Evolutionary conservation across 2,329 filamentous ascomycete species (phyloP), one percentile per base, ranked within the genome.

Genomic region (Zarea fungicola): DNA sequence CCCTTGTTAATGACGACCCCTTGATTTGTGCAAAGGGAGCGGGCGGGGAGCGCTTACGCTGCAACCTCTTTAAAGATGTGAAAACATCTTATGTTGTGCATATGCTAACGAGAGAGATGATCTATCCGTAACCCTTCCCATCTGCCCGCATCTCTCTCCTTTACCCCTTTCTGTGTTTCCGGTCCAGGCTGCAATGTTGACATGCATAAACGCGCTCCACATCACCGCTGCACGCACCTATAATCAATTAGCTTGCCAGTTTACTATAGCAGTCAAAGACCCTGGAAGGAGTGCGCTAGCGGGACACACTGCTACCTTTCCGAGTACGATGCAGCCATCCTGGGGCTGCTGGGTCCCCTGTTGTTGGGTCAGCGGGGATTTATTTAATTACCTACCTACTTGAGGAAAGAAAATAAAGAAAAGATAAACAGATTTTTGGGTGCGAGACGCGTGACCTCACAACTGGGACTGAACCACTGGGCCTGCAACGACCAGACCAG

Each of bases 131-230:
- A 28, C 18, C n/a, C 21, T 31, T 23, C 18, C 2, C 18, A 34
- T 34, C 10, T n/a, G 7, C 31, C 9, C 31, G 7, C 6, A 16
- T 6, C 6, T 34, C 14, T 8, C 31, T 11, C 9, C 16, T 11
- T 21, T 16, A 5, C 6, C 22, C 26, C 7, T 16, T 47, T 23
- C 16, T 11, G 3, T 18, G 18, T 25, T n/a, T n/a, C n/a, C 22
- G 13, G 3, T 21, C 6, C 31, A 29, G 31, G 36, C 44, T 48
- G 44, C 44, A 48, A 32, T 48, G 46, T 48, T 48, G 46, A 48
- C 46, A 29, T 48, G 46, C 46, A 48, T 48, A 48, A n/a, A 41
- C 36, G 28, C 44, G 44, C 36, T 48, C 39, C 39, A 42, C 26
- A 21, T 21, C 31, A 21, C 41, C 41, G 29, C 42, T 26, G 29